These are phyloP conservation scores for Nematocida minor DNA, from an alignment of 371 early-diverging fungal species.

Conservation along the genomic window DNA sequence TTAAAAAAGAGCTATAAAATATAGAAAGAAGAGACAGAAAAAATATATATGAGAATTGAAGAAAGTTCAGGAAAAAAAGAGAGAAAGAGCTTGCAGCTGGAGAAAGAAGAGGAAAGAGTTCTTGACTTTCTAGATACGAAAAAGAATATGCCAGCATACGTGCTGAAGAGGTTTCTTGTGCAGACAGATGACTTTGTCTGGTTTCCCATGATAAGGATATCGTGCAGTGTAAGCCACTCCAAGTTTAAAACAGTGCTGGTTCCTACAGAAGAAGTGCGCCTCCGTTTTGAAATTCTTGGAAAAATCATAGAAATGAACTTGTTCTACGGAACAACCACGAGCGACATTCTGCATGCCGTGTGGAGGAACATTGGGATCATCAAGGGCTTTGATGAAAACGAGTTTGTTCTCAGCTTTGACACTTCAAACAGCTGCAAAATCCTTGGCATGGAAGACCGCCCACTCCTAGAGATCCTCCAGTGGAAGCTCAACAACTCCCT, in stretches of 20 bases:
- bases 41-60: slow-evolving; percentile 8
- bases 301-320: neutral
- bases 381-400: neutral
- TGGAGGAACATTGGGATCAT: neutral
- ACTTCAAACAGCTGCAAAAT: neutral
- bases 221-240: neutral
- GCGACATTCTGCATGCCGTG: slow-evolving; percentile 14
- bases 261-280: slow-evolving; percentile 6
- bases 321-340: slow-evolving; percentile 13
- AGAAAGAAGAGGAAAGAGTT: neutral
- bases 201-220: neutral
- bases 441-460: neutral
- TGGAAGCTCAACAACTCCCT: slow-evolving; percentile 46
- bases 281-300: neutral
- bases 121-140: neutral
- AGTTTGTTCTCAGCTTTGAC: neutral
- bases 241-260: slow-evolving; percentile 9
- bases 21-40: neutral
- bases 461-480: slow-evolving; percentile 24
- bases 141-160: neutral
- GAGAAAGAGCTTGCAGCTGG: neutral
- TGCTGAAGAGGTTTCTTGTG: neutral
- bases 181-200: neutral
- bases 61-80: neutral
- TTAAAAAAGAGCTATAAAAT: neutral